These are phyloP conservation scores for Acarospora socialis DNA, from an alignment of 2,329 filamentous ascomycete species.

Conservation along the genomic window DNA sequence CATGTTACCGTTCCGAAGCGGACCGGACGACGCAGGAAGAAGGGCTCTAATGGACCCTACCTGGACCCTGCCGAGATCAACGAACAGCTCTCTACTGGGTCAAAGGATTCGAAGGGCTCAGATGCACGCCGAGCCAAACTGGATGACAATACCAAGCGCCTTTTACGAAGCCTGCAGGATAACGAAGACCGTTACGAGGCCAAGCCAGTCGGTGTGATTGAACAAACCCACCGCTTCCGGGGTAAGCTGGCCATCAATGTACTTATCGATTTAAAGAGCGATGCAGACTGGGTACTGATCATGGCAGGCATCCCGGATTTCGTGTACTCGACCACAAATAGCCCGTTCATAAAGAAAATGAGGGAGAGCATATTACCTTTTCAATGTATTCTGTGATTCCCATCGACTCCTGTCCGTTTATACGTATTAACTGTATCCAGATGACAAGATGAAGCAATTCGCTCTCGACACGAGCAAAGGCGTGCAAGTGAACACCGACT, in stretches of 20 bases:
- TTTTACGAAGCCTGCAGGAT: constrained; percentile 54
- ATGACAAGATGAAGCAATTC: constrained; percentile 49
- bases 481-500: constrained; percentile 45
- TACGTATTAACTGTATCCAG: constrained; percentile 21
- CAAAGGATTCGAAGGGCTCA: constrained; percentile 20
- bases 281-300: constrained; percentile 5
- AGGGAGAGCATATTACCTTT: constrained; percentile 56
- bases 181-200: constrained; percentile 53
- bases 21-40: constrained; percentile 74
- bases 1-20: constrained; percentile 76
- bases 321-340: constrained; percentile 58
- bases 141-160: constrained; percentile 37
- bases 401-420: background rate
- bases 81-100: constrained; percentile 17
- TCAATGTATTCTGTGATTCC: constrained; percentile 40
- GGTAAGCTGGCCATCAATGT: constrained; percentile 28
- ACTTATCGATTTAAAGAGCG: background rate
- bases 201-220: constrained; percentile 57
- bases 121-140: no score
- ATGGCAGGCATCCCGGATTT: constrained; percentile 60
- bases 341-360: constrained; percentile 57
- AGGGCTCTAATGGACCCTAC: constrained; percentile 55
- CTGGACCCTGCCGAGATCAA: constrained; percentile 19
- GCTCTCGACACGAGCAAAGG: constrained; percentile 50
- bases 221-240: constrained; percentile 75